A percentile compares a stretch with the other conserved stretches of the same genome.
These are phyloP conservation scores for Xylaria sp. DNA, from an alignment of 2,329 filamentous ascomycete species.

Conservation along the genomic window DNA sequence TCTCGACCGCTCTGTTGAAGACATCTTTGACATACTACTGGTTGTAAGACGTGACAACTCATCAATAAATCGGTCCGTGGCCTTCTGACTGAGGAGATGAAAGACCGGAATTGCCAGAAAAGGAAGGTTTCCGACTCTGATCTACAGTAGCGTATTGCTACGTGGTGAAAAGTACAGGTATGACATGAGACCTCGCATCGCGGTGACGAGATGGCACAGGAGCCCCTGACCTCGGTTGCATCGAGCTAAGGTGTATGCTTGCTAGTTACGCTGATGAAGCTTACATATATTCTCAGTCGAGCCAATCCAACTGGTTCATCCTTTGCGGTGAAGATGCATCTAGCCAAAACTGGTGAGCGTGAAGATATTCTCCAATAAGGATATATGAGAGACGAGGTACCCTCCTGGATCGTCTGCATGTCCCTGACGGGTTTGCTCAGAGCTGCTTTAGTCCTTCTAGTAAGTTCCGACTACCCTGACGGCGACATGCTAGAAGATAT, in stretches of 20 bases:
- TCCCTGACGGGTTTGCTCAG: neutral
- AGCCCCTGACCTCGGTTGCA: neutral
- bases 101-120: neutral
- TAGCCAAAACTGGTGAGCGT: constrained; percentile 15
- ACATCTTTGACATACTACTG: neutral
- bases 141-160: neutral
- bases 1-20: neutral
- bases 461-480: neutral
- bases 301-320: neutral
- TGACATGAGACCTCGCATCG: neutral
- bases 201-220: neutral
- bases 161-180: neutral
- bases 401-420: neutral
- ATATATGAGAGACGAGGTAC: neutral
- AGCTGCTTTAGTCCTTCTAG: neutral
- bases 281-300: neutral
- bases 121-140: neutral
- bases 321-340: neutral
- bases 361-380: neutral
- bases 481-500: neutral
- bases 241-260: neutral
- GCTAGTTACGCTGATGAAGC: neutral
- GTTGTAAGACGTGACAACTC: neutral
- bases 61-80: neutral
- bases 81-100: neutral